Conservation (phyloP, 768 basidiomycete species). For the Mycena epipterygia region DNA sequence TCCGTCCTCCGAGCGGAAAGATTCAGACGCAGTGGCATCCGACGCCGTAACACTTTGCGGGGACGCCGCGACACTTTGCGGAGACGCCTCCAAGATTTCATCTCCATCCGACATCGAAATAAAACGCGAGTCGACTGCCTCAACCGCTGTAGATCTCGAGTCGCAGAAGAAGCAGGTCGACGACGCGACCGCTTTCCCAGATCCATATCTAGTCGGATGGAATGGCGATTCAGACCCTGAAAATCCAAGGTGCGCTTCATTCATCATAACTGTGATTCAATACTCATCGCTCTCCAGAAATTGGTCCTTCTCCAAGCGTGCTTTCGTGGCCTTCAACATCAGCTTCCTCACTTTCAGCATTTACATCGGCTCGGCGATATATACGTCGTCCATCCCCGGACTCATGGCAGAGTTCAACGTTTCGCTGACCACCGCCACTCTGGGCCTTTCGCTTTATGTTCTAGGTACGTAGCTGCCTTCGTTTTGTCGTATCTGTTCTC, state of each 20-base stretch:
- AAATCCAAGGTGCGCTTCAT: slow-evolving; percentile 39
- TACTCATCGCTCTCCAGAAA: slow-evolving; percentile 38
- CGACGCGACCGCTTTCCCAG: slow-evolving; percentile 25
- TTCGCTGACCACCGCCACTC: slow-evolving; percentile 44
- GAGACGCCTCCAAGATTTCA: slow-evolving; percentile 7
- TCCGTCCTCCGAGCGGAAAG: slow-evolving; percentile 7
- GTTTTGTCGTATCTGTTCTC: neutral
- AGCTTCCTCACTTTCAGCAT: slow-evolving; percentile 49
- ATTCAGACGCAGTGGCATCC: slow-evolving; percentile 29
- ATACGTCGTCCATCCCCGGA: slow-evolving; percentile 44
- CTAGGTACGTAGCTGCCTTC: slow-evolving; percentile 37
- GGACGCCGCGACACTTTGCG: slow-evolving; percentile 16
- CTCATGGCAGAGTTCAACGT: slow-evolving; percentile 45
- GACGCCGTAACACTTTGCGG: slow-evolving; percentile 28
- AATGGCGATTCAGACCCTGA: slow-evolving; percentile 45
- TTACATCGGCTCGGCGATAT: slow-evolving; percentile 52
- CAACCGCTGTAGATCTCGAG: slow-evolving; percentile 12
- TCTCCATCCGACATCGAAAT: slow-evolving; percentile 20
- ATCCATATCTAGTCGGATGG: slow-evolving; percentile 43
- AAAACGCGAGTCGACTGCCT: slow-evolving; percentile 9
- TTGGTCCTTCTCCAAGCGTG: slow-evolving; percentile 46
- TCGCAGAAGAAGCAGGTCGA: slow-evolving; percentile 23
- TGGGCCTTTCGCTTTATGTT: slow-evolving; percentile 45
- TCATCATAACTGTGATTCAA: neutral
- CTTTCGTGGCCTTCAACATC: slow-evolving; percentile 49